Conservation (phyloP, 176 grass and related monocot species). For the Carex kokanica region DNA sequence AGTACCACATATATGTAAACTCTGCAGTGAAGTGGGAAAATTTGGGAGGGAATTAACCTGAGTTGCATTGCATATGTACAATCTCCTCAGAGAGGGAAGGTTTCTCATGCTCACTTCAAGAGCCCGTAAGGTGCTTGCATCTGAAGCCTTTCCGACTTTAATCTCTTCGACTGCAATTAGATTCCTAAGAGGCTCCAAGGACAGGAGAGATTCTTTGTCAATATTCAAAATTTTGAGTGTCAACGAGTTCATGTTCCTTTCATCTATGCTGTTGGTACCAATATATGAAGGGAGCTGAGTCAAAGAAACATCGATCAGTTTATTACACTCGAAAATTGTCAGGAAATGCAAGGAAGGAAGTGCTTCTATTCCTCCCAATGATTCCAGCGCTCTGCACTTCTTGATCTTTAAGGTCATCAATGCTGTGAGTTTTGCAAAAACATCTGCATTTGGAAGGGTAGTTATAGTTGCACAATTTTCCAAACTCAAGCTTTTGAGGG, state of each 20-base stretch:
- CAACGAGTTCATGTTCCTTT: background rate
- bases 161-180: constrained; percentile 12
- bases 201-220: background rate
- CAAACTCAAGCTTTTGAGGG: constrained; percentile 25
- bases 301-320: background rate
- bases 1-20: background rate
- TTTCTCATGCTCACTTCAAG: background rate
- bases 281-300: background rate
- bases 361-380: constrained; percentile 28
- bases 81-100: background rate
- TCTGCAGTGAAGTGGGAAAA: constrained; percentile 1
- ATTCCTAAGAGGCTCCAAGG: constrained; percentile 14
- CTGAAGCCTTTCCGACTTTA: constrained; percentile 12
- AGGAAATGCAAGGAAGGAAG: constrained; percentile 18
- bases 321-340: constrained; percentile 18
- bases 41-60: background rate
- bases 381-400: constrained; percentile 9
- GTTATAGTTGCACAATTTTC: constrained; percentile 1
- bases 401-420: constrained; percentile 14
- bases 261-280: background rate
- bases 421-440: constrained; percentile 17
- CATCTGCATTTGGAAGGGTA: constrained; percentile 12
- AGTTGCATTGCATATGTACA: constrained; percentile 6
- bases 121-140: background rate
- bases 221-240: constrained; percentile 2